Evolutionary conservation across 176 grass and related monocot species (phyloP).

Genomic region (Otatea glauca): DNA sequence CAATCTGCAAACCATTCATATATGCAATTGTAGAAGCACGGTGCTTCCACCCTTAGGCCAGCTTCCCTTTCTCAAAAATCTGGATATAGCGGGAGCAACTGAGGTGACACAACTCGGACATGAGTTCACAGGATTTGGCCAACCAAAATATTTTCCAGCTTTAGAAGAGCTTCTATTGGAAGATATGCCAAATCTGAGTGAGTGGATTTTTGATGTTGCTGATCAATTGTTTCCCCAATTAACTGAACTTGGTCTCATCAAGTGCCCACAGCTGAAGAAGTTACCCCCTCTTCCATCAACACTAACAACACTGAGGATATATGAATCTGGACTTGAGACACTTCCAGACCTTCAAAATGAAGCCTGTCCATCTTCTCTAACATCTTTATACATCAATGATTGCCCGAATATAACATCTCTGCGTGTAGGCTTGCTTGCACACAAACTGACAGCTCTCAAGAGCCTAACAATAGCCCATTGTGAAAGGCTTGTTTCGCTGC

Average conservation of each 20-base stretch:
- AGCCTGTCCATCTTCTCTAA: slow-evolving; percentile 49
- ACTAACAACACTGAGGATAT: slow-evolving; percentile 55
- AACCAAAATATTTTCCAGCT: slow-evolving; percentile 52
- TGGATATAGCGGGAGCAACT: slow-evolving; percentile 59
- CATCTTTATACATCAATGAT: slow-evolving; percentile 62
- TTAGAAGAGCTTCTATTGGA: slow-evolving; percentile 64
- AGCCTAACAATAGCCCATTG: slow-evolving; percentile 61
- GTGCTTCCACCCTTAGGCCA: slow-evolving; percentile 66
- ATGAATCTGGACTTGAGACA: slow-evolving; percentile 59
- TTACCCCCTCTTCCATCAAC: slow-evolving; percentile 67
- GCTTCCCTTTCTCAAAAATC: slow-evolving; percentile 62
- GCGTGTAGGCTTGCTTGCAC: slow-evolving; percentile 55
- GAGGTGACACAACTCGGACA: slow-evolving; percentile 55
- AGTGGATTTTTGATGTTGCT: slow-evolving; percentile 57
- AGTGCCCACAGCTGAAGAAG: slow-evolving; percentile 59
- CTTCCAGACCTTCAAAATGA: slow-evolving; percentile 56
- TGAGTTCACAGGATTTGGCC: slow-evolving; percentile 53
- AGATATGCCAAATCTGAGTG: slow-evolving; percentile 67
- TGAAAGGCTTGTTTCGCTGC: slow-evolving; percentile 61
- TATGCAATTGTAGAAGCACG: slow-evolving; percentile 57
- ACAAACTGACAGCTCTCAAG: slow-evolving; percentile 45
- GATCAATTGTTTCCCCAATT: slow-evolving; percentile 59
- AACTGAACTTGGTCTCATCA: slow-evolving; percentile 57
- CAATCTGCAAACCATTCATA: slow-evolving; percentile 55
- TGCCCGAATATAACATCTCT: slow-evolving; percentile 63